These are phyloP conservation scores for Termitomyces sp. DNA, from an alignment of 768 basidiomycete genomes.

Conservation along the genomic window DNA sequence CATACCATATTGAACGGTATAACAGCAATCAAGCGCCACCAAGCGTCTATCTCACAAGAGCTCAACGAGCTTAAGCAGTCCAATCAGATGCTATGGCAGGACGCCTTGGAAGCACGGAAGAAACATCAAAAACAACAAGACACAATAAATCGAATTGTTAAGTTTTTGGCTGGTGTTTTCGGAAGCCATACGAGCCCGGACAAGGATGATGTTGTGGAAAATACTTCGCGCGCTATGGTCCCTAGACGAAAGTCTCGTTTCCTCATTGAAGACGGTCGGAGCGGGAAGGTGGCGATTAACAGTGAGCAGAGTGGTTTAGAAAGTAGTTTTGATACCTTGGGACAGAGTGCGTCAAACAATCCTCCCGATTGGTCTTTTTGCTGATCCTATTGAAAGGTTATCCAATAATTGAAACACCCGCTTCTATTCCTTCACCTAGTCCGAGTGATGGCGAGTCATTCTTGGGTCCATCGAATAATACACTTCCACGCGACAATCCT, in stretches of 20 bases:
- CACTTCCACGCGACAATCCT: neutral
- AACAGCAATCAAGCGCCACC: conserved; percentile 84
- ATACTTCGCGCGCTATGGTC: conserved; percentile 36
- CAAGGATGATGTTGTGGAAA: conserved; percentile 24
- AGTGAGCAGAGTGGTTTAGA: conserved; percentile 32
- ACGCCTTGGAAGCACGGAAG: conserved; percentile 71
- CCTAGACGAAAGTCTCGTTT: conserved; percentile 48
- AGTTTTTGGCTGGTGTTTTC: conserved; percentile 92
- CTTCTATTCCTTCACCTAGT: conserved; percentile 28
- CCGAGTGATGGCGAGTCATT: conserved; percentile 11
- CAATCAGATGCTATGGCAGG: conserved; percentile 91
- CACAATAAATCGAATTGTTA: conserved; percentile 91
- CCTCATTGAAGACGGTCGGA: conserved; percentile 59
- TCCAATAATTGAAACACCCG: conserved; percentile 42
- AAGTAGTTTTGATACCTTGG: neutral
- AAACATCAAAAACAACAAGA: conserved; percentile 91
- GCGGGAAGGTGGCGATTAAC: conserved; percentile 28
- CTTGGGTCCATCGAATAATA: neutral
- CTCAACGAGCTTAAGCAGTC: conserved; percentile 82
- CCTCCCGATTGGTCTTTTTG: conserved; percentile 8
- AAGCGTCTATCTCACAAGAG: conserved; percentile 86
- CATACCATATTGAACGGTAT: conserved; percentile 79
- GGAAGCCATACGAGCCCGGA: conserved; percentile 42
- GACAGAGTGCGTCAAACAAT: conserved; percentile 9
- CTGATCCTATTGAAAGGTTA: conserved; percentile 26